Evolutionary conservation across 306 rosid genomes (phyloP).

Genomic region (Alnus glutinosa): DNA sequence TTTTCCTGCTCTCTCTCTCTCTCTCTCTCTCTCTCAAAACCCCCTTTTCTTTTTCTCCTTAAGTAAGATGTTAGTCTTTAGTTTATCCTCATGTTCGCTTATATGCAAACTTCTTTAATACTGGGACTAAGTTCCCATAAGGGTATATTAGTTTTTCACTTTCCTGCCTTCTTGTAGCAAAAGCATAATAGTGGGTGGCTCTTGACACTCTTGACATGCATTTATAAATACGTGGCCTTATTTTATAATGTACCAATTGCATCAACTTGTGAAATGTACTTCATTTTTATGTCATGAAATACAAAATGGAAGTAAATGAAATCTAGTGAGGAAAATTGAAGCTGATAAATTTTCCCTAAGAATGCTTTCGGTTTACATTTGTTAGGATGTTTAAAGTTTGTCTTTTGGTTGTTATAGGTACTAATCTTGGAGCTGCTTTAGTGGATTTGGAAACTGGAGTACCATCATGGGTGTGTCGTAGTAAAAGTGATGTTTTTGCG

Average conservation of each 20-base stretch:
- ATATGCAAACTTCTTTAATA: background rate
- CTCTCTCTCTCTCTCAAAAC: background rate
- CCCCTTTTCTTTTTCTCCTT: background rate
- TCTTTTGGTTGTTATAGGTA: slow-evolving; percentile 51
- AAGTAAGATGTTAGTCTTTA: background rate
- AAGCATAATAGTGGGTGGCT: background rate
- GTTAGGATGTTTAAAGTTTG: background rate
- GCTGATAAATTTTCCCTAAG: no score
- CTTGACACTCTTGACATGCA: background rate
- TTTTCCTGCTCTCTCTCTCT: slow-evolving; percentile 5
- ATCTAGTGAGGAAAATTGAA: no score
- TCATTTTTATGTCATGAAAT: background rate
- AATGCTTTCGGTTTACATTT: no score
- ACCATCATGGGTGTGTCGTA: slow-evolving; percentile 63
- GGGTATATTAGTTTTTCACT: background rate
- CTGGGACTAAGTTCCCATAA: background rate
- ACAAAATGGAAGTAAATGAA: background rate
- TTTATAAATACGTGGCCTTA: background rate
- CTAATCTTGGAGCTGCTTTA: slow-evolving; percentile 69
- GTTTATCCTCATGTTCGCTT: slow-evolving; percentile 5
- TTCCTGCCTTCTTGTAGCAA: background rate
- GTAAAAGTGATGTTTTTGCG: slow-evolving; percentile 90
- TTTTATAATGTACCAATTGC: background rate
- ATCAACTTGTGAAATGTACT: background rate
- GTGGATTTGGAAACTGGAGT: slow-evolving; percentile 71